Percentiles rank a stretch among this genome's conserved stretches.
These are phyloP conservation scores for Phaeosphaeriaceae sp. DNA, from an alignment of 2,329 filamentous ascomycete species.

Conservation along the genomic window DNA sequence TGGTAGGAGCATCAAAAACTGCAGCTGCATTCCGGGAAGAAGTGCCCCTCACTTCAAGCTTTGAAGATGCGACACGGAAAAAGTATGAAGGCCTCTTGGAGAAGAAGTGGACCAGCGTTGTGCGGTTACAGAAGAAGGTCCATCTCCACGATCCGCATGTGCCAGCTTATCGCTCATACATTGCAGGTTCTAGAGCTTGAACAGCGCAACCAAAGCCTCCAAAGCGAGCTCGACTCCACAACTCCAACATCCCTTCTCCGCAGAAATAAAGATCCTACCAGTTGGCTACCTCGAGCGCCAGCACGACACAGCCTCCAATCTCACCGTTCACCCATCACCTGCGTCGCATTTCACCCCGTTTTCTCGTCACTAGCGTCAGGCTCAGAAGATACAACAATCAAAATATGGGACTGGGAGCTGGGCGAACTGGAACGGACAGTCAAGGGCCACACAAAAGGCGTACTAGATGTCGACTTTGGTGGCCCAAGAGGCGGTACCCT, in stretches of 20 bases:
- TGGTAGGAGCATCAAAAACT: constrained; percentile 72
- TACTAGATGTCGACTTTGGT: constrained; percentile 88
- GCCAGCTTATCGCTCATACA: constrained; percentile 18
- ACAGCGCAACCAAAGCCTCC: constrained; percentile 72
- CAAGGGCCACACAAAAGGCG: constrained; percentile 89
- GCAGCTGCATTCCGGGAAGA: constrained; percentile 78
- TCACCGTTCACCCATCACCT: constrained; percentile 80
- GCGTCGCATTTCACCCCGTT: constrained; percentile 89
- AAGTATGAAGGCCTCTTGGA: constrained; percentile 94
- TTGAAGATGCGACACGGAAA: constrained; percentile 82
- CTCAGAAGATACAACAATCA: constrained; percentile 91
- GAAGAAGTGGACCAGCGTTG: constrained; percentile 98
- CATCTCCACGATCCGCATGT: background rate
- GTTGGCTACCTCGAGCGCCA: constrained; percentile 85
- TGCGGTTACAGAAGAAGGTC: constrained; percentile 94
- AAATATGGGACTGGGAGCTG: constrained; percentile 96
- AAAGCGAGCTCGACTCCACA: constrained; percentile 82
- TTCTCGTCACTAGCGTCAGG: constrained; percentile 90
- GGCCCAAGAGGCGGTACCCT: constrained; percentile 81
- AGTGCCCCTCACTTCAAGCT: constrained; percentile 72
- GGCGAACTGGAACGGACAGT: constrained; percentile 89
- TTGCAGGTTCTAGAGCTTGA: constrained; percentile 90
- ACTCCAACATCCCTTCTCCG: constrained; percentile 79
- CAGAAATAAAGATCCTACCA: constrained; percentile 80
- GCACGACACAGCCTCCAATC: constrained; percentile 83